A percentile compares a stretch with the other conserved stretches of the same genome.
Conservation (phyloP, 495 filamentous ascomycete genomes). For the Platismatia glauca region DNA sequence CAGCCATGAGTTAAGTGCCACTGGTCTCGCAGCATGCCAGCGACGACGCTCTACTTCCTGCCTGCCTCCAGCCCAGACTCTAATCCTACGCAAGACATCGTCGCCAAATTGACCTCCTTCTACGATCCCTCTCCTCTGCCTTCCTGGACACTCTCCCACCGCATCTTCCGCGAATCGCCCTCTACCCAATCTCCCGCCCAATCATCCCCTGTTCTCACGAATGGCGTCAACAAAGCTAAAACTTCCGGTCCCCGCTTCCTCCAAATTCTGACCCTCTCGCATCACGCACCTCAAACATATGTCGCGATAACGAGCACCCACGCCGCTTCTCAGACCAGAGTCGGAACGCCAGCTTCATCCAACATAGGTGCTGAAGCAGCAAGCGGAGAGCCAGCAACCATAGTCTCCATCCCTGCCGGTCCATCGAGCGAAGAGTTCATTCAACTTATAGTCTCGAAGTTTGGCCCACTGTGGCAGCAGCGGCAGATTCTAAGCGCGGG, state of each 20-base stretch:
- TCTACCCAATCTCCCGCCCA: background rate
- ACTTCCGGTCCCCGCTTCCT: constrained; percentile 12
- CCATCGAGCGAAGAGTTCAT: constrained; percentile 20
- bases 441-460: constrained; percentile 18
- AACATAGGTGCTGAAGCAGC: constrained; percentile 8
- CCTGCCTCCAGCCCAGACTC: constrained; percentile 9
- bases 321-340: background rate
- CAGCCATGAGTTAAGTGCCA: background rate
- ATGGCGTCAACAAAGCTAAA: constrained; percentile 5
- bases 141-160: constrained; percentile 18
- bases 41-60: constrained; percentile 16
- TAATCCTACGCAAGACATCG: constrained; percentile 14
- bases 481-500: constrained; percentile 12
- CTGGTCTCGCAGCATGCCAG: background rate
- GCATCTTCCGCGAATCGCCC: constrained; percentile 21
- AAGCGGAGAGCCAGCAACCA: constrained; percentile 2
- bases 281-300: constrained; percentile 11
- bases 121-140: constrained; percentile 11
- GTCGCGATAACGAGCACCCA: constrained; percentile 12
- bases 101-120: constrained; percentile 12
- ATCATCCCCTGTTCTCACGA: background rate
- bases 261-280: constrained; percentile 20
- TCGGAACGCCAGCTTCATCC: constrained; percentile 6
- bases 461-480: constrained; percentile 23
- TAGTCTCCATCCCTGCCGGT: constrained; percentile 13